Evolutionary conservation across 2,329 filamentous ascomycete species (phyloP).

Genomic region (Trichoderma cornu-damae): DNA sequence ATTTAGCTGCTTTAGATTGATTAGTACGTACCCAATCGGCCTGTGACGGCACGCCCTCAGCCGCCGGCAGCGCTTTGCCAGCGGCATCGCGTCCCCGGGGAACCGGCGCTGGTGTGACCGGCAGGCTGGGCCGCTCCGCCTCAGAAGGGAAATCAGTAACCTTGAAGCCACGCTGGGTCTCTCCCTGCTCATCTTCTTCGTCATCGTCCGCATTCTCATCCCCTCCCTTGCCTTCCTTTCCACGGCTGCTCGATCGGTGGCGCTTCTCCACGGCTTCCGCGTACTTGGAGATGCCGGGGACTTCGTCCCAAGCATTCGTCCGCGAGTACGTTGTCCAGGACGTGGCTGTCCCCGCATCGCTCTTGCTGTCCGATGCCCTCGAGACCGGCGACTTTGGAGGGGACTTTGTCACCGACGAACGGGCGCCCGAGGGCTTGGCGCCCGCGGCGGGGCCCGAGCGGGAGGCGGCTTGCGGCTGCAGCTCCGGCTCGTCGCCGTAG

Average conservation of each 20-base stretch:
- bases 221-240: neutral
- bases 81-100: constrained; percentile 53
- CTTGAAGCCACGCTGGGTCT: constrained; percentile 47
- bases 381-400: constrained; percentile 28
- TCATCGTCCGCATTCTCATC: neutral
- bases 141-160: constrained; percentile 85
- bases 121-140: constrained; percentile 76
- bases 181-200: constrained; percentile 5
- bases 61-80: constrained; percentile 60
- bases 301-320: constrained; percentile 88
- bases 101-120: constrained; percentile 83
- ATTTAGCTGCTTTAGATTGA: constrained; percentile 42
- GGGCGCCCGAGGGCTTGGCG: constrained; percentile 8
- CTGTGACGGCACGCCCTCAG: constrained; percentile 80
- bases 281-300: constrained; percentile 82
- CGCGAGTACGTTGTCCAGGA: constrained; percentile 70
- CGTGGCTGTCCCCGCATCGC: constrained; percentile 44
- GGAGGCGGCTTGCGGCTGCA: neutral
- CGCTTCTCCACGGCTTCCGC: constrained; percentile 70
- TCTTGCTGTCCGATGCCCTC: constrained; percentile 20
- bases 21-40: constrained; percentile 88
- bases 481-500: constrained; percentile 16
- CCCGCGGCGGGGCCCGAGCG: neutral
- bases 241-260: constrained; percentile 36
- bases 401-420: constrained; percentile 24